phyloP scores from a whole-genome alignment of 495 filamentous ascomycete species.

The Aspergillus homomorphus region DNA sequence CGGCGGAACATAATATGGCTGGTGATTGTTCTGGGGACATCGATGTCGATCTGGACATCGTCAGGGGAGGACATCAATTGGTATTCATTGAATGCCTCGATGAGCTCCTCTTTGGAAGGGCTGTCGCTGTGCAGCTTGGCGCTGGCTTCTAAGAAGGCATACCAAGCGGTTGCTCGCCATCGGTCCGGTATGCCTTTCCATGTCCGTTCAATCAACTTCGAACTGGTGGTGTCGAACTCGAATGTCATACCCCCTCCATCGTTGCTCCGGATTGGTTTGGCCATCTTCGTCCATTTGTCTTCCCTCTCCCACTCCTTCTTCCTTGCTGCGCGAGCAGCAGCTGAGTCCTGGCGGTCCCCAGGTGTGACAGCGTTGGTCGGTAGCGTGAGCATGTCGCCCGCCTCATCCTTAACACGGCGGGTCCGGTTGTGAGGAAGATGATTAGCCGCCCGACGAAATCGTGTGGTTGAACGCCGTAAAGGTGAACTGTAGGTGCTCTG shows the following conservation, averaged over 20 bases:
- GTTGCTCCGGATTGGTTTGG: slow-evolving; percentile 57
- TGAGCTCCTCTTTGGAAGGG: slow-evolving; percentile 67
- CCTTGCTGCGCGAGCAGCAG: slow-evolving; percentile 57
- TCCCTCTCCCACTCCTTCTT: slow-evolving; percentile 79
- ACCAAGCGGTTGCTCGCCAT: slow-evolving; percentile 93
- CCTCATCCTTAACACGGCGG: slow-evolving; percentile 75
- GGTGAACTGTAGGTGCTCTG: slow-evolving; percentile 44
- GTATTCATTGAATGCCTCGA: slow-evolving; percentile 64
- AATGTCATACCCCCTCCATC: slow-evolving; percentile 82
- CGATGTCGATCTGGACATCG: slow-evolving; percentile 95
- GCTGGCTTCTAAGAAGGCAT: slow-evolving; percentile 83
- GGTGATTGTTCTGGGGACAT: slow-evolving; percentile 93
- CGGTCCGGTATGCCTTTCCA: slow-evolving; percentile 99
- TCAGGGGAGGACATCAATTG: slow-evolving; percentile 74
- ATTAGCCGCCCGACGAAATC: slow-evolving; percentile 65
- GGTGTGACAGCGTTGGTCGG: slow-evolving; percentile 63
- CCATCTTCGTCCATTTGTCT: slow-evolving; percentile 98
- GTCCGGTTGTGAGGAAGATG: slow-evolving; percentile 72
- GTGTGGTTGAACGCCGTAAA: slow-evolving; percentile 39
- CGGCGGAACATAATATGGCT: slow-evolving; percentile 97
- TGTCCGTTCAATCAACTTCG: slow-evolving; percentile 83
- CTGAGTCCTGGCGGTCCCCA: slow-evolving; percentile 51
- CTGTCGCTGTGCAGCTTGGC: slow-evolving; percentile 61
- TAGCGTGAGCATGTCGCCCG: slow-evolving; percentile 82
- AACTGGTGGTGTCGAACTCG: slow-evolving; percentile 78